Conservation (phyloP, 805 yeast genomes). For the Yarrowia bubula region DNA sequence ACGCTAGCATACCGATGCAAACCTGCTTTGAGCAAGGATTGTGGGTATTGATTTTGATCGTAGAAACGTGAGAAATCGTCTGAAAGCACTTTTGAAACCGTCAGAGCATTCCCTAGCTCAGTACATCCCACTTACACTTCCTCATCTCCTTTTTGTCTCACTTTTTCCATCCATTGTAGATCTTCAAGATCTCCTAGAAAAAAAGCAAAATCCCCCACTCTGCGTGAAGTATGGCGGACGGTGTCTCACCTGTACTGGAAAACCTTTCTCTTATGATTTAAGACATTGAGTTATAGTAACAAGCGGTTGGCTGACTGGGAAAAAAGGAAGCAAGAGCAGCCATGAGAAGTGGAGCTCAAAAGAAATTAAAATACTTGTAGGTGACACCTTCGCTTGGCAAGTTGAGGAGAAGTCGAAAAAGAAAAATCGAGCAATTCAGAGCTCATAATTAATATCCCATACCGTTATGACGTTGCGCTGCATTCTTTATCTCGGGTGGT, state of each 20-base stretch:
- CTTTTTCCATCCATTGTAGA: constrained; percentile 10
- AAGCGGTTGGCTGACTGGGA: not conserved
- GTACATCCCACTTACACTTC: no score
- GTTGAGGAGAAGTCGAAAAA: not conserved
- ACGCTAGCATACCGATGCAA: no score
- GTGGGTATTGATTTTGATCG: no score
- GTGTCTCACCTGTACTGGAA: constrained; percentile 13
- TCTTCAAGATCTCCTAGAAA: not conserved
- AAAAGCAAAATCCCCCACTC: not conserved
- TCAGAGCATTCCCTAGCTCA: no score
- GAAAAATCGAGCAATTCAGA: not conserved
- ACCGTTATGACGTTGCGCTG: no score
- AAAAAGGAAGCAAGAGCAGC: constrained; percentile 15
- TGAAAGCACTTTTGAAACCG: no score
- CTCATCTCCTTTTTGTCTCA: not conserved
- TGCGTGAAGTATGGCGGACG: not conserved
- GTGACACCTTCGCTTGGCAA: not conserved
- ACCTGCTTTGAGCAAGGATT: no score
- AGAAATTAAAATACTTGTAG: not conserved
- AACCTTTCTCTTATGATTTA: constrained; percentile 12
- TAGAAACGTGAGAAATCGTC: no score
- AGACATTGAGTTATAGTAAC: constrained; percentile 5
- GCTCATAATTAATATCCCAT: not conserved
- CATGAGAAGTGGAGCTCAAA: not conserved
- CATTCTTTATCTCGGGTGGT: not conserved